Conservation (phyloP, 805 yeast species). For the Saccharomycopsis schoenii region DNA sequence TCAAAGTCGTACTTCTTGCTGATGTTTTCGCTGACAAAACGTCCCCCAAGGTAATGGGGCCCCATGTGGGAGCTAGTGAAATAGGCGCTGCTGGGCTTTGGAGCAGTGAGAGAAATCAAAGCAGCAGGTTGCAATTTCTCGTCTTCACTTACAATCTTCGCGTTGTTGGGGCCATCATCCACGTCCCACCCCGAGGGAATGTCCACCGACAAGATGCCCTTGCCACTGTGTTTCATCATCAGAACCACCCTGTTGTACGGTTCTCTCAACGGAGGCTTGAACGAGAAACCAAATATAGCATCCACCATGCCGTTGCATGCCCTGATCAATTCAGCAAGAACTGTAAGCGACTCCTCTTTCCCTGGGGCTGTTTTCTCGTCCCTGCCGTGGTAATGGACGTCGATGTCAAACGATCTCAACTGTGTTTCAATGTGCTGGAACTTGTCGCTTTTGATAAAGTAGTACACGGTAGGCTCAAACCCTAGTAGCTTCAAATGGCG, state of each 20-base stretch:
- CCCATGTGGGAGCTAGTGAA: constrained; percentile 29
- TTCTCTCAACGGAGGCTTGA: constrained; percentile 74
- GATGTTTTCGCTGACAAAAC: constrained; percentile 60
- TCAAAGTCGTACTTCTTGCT: constrained; percentile 68
- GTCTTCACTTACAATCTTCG: constrained; percentile 24
- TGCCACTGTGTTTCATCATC: constrained; percentile 28
- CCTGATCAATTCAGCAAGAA: constrained; percentile 20
- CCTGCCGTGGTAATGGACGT: constrained; percentile 23
- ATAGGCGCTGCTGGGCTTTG: constrained; percentile 71
- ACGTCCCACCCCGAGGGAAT: constrained; percentile 98
- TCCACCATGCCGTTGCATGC: constrained; percentile 53
- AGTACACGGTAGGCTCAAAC: constrained; percentile 63
- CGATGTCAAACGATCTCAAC: constrained; percentile 52
- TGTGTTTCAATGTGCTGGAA: constrained; percentile 58
- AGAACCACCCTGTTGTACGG: constrained; percentile 52
- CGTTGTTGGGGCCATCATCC: constrained; percentile 60
- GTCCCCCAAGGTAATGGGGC: constrained; percentile 79
- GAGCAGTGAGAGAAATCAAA: constrained; percentile 83
- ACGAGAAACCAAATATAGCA: constrained; percentile 87
- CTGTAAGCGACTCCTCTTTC: neutral
- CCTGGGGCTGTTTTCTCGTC: constrained; percentile 18
- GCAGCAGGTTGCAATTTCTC: constrained; percentile 24
- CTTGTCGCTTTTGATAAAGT: constrained; percentile 44
- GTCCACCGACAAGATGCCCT: constrained; percentile 72
- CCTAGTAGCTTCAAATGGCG: constrained; percentile 80